These are phyloP conservation scores for Erodium moschatum DNA, from an alignment of 441 rosid genomes.

Conservation along the genomic window DNA sequence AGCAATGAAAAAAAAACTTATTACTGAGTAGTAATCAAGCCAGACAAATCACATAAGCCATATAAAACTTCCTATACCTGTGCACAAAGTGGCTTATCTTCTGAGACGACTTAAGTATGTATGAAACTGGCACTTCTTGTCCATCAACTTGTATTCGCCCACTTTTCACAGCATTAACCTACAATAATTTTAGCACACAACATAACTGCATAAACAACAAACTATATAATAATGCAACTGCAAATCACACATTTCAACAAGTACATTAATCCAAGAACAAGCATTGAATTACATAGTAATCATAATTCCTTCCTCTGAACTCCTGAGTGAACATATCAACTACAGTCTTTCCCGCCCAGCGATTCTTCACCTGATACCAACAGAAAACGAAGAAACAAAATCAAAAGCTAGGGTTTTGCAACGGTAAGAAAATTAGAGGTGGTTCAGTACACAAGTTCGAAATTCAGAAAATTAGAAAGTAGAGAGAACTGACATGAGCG, in stretches of 20 bases:
- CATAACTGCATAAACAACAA: neutral
- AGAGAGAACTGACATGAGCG: conserved; percentile 48
- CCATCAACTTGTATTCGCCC: conserved; percentile 85
- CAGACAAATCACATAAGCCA: neutral
- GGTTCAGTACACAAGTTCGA: neutral
- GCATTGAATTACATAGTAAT: conserved; percentile 50
- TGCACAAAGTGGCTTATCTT: conserved; percentile 86
- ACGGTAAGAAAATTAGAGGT: neutral
- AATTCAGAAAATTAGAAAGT: neutral
- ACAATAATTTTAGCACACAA: conserved; percentile 8
- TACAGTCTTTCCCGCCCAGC: conserved; percentile 82
- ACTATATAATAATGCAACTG: neutral
- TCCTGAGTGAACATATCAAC: conserved; percentile 80
- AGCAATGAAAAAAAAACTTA: neutral
- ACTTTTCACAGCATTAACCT: conserved; percentile 75
- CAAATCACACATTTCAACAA: conserved; percentile 5
- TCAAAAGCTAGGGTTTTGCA: conserved; percentile 15
- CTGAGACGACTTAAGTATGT: conserved; percentile 58
- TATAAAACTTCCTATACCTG: conserved; percentile 35
- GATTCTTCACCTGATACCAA: conserved; percentile 55
- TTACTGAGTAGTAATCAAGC: neutral
- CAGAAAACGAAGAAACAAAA: neutral
- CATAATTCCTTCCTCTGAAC: conserved; percentile 74
- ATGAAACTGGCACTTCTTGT: conserved; percentile 60
- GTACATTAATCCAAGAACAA: neutral